Evolutionary conservation across 768 basidiomycete genomes (phyloP), one percentile per base, ranked within the genome.

Genomic region (Mycena epipterygia): DNA sequence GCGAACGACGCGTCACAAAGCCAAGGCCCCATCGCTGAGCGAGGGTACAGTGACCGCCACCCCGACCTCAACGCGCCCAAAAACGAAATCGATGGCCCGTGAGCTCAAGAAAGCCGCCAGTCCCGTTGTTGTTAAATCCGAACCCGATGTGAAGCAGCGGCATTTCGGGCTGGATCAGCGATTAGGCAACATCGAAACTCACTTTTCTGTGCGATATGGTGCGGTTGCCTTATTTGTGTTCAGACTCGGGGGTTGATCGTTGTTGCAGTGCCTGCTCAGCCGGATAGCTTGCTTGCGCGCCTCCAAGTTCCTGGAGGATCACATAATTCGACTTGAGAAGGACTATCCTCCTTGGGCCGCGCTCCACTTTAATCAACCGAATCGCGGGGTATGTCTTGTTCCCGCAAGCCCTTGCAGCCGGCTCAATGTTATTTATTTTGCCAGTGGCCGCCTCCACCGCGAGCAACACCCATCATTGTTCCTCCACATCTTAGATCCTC

Each of bases 331-430:
- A 57, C 83, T 95, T 2, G 94, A 95, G 78, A 93, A 89, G 74
- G 93, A 94, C 60, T 95, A 93, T 75, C 94, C 94, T 3, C 93
- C 94, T 7, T 95, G 94, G 94, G 93, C 94, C 0, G 93, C 94
- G 11, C 81, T 95, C n/a, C 94, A 95, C 76, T 95, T 95, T 78
- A 94, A 93, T 64, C 94, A 95, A 76, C 94, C 94, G 3, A 87
- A 89, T 74, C 89, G 94, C 66, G 92, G 90, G 30, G 94, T 95
- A 81, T 55, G 92, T 86, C 6, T 64, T 21, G 65, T 64, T 30
- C 42, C n/a, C 55, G 41, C 46, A 44, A 52, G 16, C 61, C 63
- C n/a, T n/a, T n/a, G n/a, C n/a, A n/a, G n/a, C n/a, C n/a, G n/a
- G n/a, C n/a, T n/a, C n/a, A n/a, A n/a, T n/a, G n/a, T n/a, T n/a